These are phyloP conservation scores for Sanghuangporus baumii DNA, from an alignment of 1,284 basidiomycete genomes.

Conservation along the genomic window DNA sequence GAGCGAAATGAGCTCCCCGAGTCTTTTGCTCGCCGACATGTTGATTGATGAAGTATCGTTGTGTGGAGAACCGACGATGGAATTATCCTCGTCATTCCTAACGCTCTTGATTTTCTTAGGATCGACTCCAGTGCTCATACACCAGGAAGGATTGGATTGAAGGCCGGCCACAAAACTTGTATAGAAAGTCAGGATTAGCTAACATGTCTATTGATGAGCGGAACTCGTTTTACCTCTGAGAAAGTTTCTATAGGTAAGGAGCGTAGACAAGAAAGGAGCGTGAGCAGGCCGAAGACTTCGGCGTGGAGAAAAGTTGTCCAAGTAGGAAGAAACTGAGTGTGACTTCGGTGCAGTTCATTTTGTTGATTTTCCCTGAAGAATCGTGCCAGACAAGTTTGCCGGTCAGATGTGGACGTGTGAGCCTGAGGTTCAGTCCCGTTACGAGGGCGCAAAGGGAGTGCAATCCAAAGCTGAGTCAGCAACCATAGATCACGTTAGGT, in stretches of 20 bases:
- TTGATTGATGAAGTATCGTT: not conserved
- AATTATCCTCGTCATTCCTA: not conserved
- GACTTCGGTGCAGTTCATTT: no score
- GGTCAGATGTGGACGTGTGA: no score
- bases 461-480: no score
- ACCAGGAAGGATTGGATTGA: not conserved
- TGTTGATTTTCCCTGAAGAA: no score
- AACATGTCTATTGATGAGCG: not conserved
- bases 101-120: not conserved
- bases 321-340: no score
- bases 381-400: no score
- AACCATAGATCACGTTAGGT: no score
- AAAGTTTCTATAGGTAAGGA: not conserved
- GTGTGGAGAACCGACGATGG: not conserved
- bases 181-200: not conserved
- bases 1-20: conserved; percentile 2
- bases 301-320: no score
- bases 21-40: not conserved
- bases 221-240: not conserved
- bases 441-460: no score
- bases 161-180: not conserved
- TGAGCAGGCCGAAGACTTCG: not conserved
- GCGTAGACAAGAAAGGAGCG: not conserved
- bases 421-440: no score
- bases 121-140: not conserved